These are phyloP conservation scores for Magnusiomyces paraingens DNA, from an alignment of 1,139 yeast genomes.

Conservation along the genomic window DNA sequence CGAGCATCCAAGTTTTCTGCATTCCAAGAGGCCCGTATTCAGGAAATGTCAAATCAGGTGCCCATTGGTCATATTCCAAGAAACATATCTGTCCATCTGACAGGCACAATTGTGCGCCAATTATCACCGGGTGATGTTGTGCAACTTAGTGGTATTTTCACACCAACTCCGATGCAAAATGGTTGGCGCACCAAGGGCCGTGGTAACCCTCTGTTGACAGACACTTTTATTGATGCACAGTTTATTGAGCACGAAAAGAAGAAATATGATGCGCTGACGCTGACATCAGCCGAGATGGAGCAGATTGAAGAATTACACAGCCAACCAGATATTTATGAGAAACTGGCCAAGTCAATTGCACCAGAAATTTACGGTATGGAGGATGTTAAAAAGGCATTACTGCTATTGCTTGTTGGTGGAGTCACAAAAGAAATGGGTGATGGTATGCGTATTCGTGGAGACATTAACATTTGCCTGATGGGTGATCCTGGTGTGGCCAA, in stretches of 20 bases:
- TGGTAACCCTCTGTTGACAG: constrained; percentile 82
- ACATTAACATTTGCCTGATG: constrained; percentile 92
- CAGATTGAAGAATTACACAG: constrained; percentile 49
- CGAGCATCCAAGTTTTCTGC: constrained; percentile 93
- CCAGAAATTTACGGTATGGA: constrained; percentile 95
- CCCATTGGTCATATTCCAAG: constrained; percentile 98
- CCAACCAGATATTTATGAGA: constrained; percentile 68
- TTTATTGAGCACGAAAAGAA: constrained; percentile 80
- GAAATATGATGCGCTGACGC: constrained; percentile 64
- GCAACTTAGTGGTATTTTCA: constrained; percentile 83
- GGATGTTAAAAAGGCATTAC: constrained; percentile 86
- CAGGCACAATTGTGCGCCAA: constrained; percentile 82
- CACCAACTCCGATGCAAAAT: constrained; percentile 94
- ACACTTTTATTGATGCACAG: constrained; percentile 89
- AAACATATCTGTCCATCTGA: constrained; percentile 72
- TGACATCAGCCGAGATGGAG: constrained; percentile 50
- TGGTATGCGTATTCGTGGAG: constrained; percentile 97
- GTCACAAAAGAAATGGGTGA: constrained; percentile 93
- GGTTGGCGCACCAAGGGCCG: constrained; percentile 78
- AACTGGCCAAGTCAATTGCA: constrained; percentile 84
- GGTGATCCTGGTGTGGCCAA: constrained; percentile 99
- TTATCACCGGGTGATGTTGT: constrained; percentile 94
- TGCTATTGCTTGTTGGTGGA: constrained; percentile 86
- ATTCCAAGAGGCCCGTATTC: constrained; percentile 92
- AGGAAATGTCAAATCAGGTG: constrained; percentile 92